Conservation (phyloP, 2,329 filamentous ascomycete genomes). For the Botryotinia narcissicola region DNA sequence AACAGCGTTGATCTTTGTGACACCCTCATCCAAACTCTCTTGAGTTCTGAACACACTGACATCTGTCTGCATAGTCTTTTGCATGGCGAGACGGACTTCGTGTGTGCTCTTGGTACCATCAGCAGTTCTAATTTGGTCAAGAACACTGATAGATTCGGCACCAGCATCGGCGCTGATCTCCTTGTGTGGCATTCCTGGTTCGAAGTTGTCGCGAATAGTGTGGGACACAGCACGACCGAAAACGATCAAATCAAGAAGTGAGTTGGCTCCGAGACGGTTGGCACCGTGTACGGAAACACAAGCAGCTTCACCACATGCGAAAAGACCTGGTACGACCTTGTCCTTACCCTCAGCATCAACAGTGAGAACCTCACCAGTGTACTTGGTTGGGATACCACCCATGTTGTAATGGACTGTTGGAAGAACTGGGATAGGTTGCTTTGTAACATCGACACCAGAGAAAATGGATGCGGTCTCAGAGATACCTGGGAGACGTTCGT, state of each 20-base stretch:
- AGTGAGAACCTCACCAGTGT: slow-evolving; percentile 47
- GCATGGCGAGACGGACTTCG: slow-evolving; percentile 88
- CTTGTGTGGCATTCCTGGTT: slow-evolving; percentile 53
- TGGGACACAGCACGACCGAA: slow-evolving; percentile 70
- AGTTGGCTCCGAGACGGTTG: slow-evolving; percentile 49
- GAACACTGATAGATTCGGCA: slow-evolving; percentile 77
- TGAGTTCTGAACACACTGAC: slow-evolving; percentile 90
- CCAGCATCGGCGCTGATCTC: slow-evolving; percentile 62
- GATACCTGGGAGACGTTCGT: slow-evolving; percentile 48
- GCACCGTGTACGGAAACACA: slow-evolving; percentile 50
- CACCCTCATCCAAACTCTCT: slow-evolving; percentile 89
- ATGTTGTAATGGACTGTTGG: slow-evolving; percentile 53
- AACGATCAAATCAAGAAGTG: slow-evolving; percentile 49
- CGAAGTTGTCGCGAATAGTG: slow-evolving; percentile 71
- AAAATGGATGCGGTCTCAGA: slow-evolving; percentile 51
- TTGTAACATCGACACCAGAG: slow-evolving; percentile 48
- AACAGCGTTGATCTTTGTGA: slow-evolving; percentile 80
- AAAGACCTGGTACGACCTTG: slow-evolving; percentile 45
- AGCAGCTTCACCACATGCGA: slow-evolving; percentile 48
- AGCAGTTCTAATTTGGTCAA: slow-evolving; percentile 56
- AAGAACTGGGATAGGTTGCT: slow-evolving; percentile 48
- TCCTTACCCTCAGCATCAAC: slow-evolving; percentile 42
- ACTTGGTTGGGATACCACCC: slow-evolving; percentile 51
- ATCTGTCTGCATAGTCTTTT: slow-evolving; percentile 97
- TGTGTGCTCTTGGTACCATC: slow-evolving; percentile 62